Evolutionary conservation across 768 basidiomycete species (phyloP), one percentile per base, ranked within the genome.

Genomic region (Leccinum rimulosum): DNA sequence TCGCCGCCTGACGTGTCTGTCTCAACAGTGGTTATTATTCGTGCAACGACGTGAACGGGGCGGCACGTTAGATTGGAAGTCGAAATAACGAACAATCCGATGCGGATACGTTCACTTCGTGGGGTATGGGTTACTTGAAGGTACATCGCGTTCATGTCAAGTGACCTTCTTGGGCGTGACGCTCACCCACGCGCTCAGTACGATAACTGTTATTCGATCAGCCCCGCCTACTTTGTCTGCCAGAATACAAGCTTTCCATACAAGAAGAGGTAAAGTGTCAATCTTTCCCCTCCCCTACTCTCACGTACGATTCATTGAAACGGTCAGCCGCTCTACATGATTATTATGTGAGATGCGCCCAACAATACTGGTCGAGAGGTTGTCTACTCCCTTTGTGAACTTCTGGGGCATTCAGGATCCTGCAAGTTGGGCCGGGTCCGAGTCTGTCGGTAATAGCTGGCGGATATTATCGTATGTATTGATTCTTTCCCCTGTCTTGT

Each of bases 61-160:
- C 3, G 1, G 54, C 28, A 5, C 36, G 55, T 19, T 45, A 45
- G 51, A 33, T 63, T 33, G 62, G 62, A 15, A 63, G 62, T 45
- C 38, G 58, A 17, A 56, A 51, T 27, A 11, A 61, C 38, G 62
- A 63, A 15, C 22, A 27, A 14, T 48, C 57, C 4, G 60, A 63
- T 12, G 62, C 60, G 3, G 4, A 49, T 22, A 55, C 56, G 10
- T 63, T 63, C 6, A 12, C 25, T 1, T 19, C 28, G n/a, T 63
- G 60, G 62, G 54, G 54, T 45, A 45, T 12, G 6, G 56, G 61
- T 56, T 63, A 63, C 51, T 40, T 63, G 54, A 63, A 63, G 51
- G 62, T 63, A 14, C 27, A 43, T 47, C 27, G 19, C 9, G 30
- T 33, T 28, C 19, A 2, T 25, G 8, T 31, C 35, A 6, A 11